Base-by-base conservation (phyloP, 805 yeast genomes). In the Komagataella phaffii region DNA sequence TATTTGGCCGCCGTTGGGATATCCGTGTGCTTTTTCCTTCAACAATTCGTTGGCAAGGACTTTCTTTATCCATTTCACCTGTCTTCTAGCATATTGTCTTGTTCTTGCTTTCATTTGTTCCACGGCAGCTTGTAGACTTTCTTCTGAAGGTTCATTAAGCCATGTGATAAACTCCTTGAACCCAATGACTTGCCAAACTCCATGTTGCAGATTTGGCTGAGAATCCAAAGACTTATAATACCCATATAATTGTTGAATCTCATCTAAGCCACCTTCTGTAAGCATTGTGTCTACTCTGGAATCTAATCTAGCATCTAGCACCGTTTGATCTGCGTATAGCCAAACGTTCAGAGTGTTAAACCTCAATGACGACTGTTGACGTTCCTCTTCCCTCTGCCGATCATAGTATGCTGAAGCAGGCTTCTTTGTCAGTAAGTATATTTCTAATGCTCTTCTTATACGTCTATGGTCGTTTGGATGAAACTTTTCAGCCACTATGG, bases 121-220 rank as follows among this genome's bases (percentile, higher is more conserved):
- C 2, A 83, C 68, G 7, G 91, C 80, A 3, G 66, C 69, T 3
- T 61, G 61, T 50, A 75, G 4, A 59, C 57, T 5, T 55, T 55
- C 7, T 21, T 12, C 12, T 45, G 7, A 12, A 17, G 23, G 40
- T 17, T 44, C 23, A 47, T 48, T 30, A 10, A 53, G 44, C 53
- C 55, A 88, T 1, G 95, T 91, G 44, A 87, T 61, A 61, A 88
- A 88, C 60, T 88, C 96, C 62, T 88, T 87, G 66, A 87, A 93
- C 1, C 98, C 98, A 59, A 91, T 87, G 1, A 87, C 96, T 67
- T 93, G 98, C 89, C 89, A 89, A 0, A 91, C 76, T 2, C 98
- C 98, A 53, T 75, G 70, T 51, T 85, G 84, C 52, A 79, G 67
- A 53, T 74, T 81, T 7, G 84, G 80, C 19, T 59, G 62, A 5